Evolutionary conservation across 2,329 filamentous ascomycete genomes (phyloP).

Genomic region (Verticillium nubilum): DNA sequence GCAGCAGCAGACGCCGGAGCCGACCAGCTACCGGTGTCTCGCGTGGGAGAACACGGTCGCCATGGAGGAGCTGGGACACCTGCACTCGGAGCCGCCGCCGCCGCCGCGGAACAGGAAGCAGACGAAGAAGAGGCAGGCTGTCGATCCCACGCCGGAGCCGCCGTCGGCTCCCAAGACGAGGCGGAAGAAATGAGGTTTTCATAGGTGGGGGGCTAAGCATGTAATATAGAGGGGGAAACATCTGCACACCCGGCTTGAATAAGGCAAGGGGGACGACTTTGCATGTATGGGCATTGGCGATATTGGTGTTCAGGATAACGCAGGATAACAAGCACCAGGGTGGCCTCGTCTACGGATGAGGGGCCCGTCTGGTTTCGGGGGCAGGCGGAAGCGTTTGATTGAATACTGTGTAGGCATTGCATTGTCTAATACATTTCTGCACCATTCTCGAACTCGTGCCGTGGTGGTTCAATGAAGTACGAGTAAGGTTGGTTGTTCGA

Average conservation of each 20-base stretch:
- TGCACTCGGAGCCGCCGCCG: slow-evolving; percentile 51
- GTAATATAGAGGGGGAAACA: background rate
- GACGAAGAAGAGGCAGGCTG: slow-evolving; percentile 44
- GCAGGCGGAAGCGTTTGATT: background rate
- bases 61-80: slow-evolving; percentile 49
- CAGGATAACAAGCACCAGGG: background rate
- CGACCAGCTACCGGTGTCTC: slow-evolving; percentile 42
- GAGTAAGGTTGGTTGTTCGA: too few species aligned
- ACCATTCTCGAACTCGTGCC: too few species aligned
- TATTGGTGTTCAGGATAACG: background rate
- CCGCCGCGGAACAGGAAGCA: slow-evolving; percentile 46
- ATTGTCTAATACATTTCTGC: too few species aligned
- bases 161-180: slow-evolving; percentile 18
- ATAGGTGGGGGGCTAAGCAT: background rate
- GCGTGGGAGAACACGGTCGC: slow-evolving; percentile 53
- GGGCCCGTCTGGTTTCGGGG: background rate
- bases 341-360: background rate
- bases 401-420: background rate
- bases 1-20: slow-evolving; percentile 39
- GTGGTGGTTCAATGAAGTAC: too few species aligned
- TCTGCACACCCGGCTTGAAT: background rate
- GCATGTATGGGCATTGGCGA: background rate
- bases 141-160: slow-evolving; percentile 13
- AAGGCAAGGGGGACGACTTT: background rate
- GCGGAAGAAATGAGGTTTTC: slow-evolving; percentile 9